Conservation (phyloP, 106 monocot genomes). For the Agapanthus africanus region DNA sequence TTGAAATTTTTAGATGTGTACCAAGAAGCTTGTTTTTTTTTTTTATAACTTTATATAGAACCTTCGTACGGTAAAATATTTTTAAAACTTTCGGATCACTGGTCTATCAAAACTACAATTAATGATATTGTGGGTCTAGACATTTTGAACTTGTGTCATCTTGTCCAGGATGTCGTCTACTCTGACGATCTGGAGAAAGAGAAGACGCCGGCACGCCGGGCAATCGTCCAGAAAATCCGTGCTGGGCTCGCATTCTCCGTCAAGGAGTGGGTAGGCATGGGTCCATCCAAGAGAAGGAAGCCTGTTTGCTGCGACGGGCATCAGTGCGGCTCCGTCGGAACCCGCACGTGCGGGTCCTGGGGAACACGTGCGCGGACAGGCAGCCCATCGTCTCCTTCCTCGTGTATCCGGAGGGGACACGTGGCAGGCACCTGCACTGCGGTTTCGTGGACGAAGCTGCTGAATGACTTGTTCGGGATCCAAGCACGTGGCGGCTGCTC, state of each 20-base stretch:
- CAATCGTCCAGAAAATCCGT: slow-evolving; percentile 68
- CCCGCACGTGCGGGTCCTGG: slow-evolving; percentile 19
- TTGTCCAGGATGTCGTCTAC: slow-evolving; percentile 51
- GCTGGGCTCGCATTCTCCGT: slow-evolving; percentile 54
- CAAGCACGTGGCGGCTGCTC: slow-evolving; percentile 67
- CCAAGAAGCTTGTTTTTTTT: too few species aligned
- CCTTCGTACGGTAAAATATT: too few species aligned
- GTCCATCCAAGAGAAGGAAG: slow-evolving; percentile 29
- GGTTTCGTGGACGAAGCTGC: slow-evolving; percentile 49
- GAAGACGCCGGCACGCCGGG: slow-evolving; percentile 76
- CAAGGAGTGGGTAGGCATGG: slow-evolving; percentile 53
- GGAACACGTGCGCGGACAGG: slow-evolving; percentile 13
- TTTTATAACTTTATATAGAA: too few species aligned
- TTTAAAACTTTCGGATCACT: too few species aligned
- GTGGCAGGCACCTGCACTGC: slow-evolving; percentile 43
- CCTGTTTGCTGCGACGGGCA: slow-evolving; percentile 4
- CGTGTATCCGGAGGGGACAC: slow-evolving; percentile 27
- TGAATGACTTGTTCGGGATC: slow-evolving; percentile 69
- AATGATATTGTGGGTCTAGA: too few species aligned
- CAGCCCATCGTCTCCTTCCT: slow-evolving; percentile 64
- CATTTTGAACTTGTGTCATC: not conserved
- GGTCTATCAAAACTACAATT: too few species aligned
- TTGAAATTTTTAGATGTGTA: too few species aligned
- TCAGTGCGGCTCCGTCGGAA: slow-evolving; percentile 13
- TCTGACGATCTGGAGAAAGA: slow-evolving; percentile 52